These are phyloP conservation scores for Dactylonectria estremocensis DNA, from an alignment of 2,329 filamentous ascomycete species.

Conservation along the genomic window DNA sequence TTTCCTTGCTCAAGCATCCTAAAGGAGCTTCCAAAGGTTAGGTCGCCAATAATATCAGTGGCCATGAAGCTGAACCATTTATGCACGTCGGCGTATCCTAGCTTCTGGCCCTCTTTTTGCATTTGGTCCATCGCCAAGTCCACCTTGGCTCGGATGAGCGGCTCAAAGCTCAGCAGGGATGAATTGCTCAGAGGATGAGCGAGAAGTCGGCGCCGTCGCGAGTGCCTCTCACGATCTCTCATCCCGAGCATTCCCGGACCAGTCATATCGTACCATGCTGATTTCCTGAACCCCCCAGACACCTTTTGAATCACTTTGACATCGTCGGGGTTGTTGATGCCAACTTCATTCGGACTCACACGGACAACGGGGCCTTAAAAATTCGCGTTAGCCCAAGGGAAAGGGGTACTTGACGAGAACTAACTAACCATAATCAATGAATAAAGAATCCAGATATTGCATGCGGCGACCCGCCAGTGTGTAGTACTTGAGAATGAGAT, in stretches of 20 bases:
- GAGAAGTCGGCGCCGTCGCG: conserved; percentile 11
- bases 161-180: conserved; percentile 12
- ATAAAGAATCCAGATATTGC: conserved; percentile 6
- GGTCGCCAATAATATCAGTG: conserved; percentile 15
- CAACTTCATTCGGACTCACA: conserved; percentile 12
- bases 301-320: conserved; percentile 17
- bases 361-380: conserved; percentile 2
- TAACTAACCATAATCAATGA: background rate
- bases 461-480: conserved; percentile 6
- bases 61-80: conserved; percentile 18
- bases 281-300: conserved; percentile 3
- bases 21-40: conserved; percentile 14
- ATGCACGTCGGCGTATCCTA: conserved; percentile 8
- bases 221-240: conserved; percentile 13
- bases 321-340: conserved; percentile 12
- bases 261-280: conserved; percentile 14
- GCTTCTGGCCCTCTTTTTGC: conserved; percentile 3
- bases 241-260: conserved; percentile 14
- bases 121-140: conserved; percentile 11
- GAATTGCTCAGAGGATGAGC: conserved; percentile 14
- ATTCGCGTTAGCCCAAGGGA: background rate
- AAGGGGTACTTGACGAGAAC: too few species aligned
- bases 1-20: conserved; percentile 18
- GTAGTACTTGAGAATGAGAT: conserved; percentile 12
- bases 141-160: conserved; percentile 6